Conservation (phyloP, 78 protist genomes). For the Carpediemonas membranifera region DNA sequence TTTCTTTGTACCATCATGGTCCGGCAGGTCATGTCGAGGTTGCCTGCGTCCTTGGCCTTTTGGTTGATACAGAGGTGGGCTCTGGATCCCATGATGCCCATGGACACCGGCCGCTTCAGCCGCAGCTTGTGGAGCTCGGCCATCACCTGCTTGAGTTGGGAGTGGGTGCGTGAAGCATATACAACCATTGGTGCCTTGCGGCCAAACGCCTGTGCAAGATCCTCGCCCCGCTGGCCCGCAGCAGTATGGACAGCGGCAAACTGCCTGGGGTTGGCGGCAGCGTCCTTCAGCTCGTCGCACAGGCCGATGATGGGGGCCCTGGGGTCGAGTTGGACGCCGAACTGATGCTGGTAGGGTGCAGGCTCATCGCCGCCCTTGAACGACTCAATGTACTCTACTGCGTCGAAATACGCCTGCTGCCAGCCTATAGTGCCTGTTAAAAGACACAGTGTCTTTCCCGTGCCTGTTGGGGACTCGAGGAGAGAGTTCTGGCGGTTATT, state of each 20-base stretch:
- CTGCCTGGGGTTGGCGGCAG: no score
- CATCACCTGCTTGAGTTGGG: constrained; percentile 30
- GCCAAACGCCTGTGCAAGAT: background rate
- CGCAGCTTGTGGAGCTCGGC: constrained; percentile 6
- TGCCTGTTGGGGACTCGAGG: constrained; percentile 39
- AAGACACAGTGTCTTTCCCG: constrained; percentile 24
- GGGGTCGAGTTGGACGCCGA: no score
- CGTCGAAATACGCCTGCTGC: no score
- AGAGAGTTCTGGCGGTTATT: background rate
- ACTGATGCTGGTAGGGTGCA: no score
- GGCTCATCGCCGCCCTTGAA: no score
- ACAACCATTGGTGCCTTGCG: background rate
- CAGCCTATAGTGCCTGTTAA: background rate
- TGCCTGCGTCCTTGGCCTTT: background rate
- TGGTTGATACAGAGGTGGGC: constrained; percentile 2
- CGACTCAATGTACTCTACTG: no score
- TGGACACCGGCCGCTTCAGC: background rate
- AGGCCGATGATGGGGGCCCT: no score
- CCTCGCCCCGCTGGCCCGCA: background rate
- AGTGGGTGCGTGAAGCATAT: constrained; percentile 39
- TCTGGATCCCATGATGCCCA: constrained; percentile 1
- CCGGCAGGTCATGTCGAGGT: no score
- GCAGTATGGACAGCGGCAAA: no score
- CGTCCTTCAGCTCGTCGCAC: no score
- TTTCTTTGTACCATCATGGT: no score